Evolutionary conservation across 768 basidiomycete species (phyloP).

Genomic region (Lentinula raphanica): DNA sequence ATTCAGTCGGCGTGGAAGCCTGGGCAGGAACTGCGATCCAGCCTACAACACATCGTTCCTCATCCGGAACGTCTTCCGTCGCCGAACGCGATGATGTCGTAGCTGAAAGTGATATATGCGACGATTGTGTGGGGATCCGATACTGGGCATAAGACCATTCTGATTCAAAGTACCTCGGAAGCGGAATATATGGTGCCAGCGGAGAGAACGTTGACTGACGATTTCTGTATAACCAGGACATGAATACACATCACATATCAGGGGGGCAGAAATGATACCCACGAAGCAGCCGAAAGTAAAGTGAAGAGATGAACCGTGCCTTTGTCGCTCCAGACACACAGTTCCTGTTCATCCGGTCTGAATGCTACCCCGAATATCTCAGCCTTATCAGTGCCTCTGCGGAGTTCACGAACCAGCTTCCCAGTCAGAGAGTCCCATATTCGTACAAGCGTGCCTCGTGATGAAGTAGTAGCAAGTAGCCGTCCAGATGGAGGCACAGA

Average conservation of each 20-base stretch:
- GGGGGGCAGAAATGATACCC: conserved; percentile 27
- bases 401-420: conserved; percentile 71
- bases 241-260: conserved; percentile 1
- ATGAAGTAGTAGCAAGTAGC: conserved; percentile 78
- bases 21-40: conserved; percentile 62
- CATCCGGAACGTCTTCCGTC: conserved; percentile 60
- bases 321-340: conserved; percentile 94
- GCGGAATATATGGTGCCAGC: conserved; percentile 71
- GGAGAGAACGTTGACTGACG: conserved; percentile 81
- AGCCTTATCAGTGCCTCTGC: conserved; percentile 85
- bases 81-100: conserved; percentile 53
- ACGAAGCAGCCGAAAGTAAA: conserved; percentile 63
- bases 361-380: conserved; percentile 90
- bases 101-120: conserved; percentile 75
- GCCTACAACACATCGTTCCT: conserved; percentile 83
- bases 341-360: conserved; percentile 77
- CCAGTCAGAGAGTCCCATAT: conserved; percentile 79
- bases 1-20: conserved; percentile 33
- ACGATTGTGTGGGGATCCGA: conserved; percentile 77
- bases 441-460: conserved; percentile 78
- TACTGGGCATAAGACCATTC: conserved; percentile 96
- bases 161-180: conserved; percentile 91
- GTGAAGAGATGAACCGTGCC: conserved; percentile 91
- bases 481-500: conserved; percentile 74
- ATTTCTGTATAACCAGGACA: conserved; percentile 43